These are phyloP conservation scores for Lachnellula arida DNA, from an alignment of 2,329 filamentous ascomycete genomes.

Conservation along the genomic window DNA sequence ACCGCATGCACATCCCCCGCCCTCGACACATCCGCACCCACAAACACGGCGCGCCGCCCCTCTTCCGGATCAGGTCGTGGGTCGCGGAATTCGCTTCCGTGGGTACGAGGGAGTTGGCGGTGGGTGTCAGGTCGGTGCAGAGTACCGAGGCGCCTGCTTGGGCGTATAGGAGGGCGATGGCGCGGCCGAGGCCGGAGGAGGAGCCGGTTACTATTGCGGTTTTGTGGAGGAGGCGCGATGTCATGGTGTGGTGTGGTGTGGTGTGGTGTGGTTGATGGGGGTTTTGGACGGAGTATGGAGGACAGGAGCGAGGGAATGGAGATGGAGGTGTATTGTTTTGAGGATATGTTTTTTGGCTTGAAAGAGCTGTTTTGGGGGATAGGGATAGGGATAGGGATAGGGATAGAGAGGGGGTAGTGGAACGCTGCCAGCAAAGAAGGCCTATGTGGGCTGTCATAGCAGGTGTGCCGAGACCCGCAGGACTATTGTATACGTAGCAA, in stretches of 20 bases:
- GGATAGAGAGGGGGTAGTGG: not conserved
- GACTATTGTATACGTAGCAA: not conserved
- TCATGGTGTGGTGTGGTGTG: not conserved
- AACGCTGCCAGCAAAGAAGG: not conserved
- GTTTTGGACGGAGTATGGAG: not conserved
- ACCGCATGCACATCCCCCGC: conserved; percentile 34
- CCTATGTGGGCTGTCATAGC: not conserved
- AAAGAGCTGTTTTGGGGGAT: not conserved
- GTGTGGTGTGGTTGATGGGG: not conserved
- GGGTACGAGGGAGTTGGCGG: conserved; percentile 24
- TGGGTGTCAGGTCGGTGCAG: conserved; percentile 37
- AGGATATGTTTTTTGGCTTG: too few species aligned
- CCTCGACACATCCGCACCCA: conserved; percentile 40
- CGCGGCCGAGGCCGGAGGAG: conserved; percentile 42
- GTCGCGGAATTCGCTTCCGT: conserved; percentile 31
- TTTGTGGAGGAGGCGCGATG: conserved; percentile 29
- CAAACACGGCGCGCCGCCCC: conserved; percentile 37
- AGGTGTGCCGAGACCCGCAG: not conserved
- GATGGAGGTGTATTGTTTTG: not conserved
- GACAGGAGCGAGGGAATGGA: not conserved
- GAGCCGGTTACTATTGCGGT: conserved; percentile 42
- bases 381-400: not conserved
- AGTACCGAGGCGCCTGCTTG: conserved; percentile 39
- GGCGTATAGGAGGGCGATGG: conserved; percentile 40
- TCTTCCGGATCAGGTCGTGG: conserved; percentile 35